Evolutionary conservation across 2,329 filamentous ascomycete species (phyloP), one percentile per base, ranked within the genome.

Genomic region (Aspergillus glaucus): DNA sequence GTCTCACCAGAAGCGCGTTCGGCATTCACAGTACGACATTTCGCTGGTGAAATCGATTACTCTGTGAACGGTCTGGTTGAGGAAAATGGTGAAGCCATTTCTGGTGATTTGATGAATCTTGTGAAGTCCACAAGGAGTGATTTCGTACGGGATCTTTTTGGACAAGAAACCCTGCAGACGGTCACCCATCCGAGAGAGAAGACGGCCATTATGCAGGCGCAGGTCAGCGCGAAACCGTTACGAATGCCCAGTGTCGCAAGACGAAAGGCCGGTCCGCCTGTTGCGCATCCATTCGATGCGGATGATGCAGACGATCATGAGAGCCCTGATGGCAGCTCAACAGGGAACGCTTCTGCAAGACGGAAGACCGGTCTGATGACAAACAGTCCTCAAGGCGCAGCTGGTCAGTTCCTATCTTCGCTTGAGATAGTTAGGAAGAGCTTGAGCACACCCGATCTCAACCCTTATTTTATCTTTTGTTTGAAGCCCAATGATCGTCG

Each of bases 381-480:
- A 41, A 69, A 65, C 4, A 59, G 68, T 14, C 64, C 91, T 45
- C 89, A 95, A 66, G 92, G 93, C 43, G 92, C 92, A 14, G 88
- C 93, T 0, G 90, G 87, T 2, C 93, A 98, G 66, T 98, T 95
- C 70, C 74, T 98, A 19, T 83, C 87, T 1, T 87, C 91, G 0
- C 75, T 98, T 22, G 88, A 95, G 56, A 94, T 93, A 51, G 88
- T 98, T 49, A 94, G 85, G 50, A 91, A 92, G 60, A 91, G 89
- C 2, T 76, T 98, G 41, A 86, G 83, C 2, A 83, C 87, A 2
- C 81, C 85, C 3, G 88, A 90, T 62, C 87, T 90, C 9, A 98
- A 98, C 62, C 82, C 87, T 1, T 98, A 98, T 70, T 97, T 96
- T 60, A 81, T 98, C 41, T 96, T 98, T 70, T 98, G 93, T 63